Conservation (phyloP, 2,329 filamentous ascomycete species). For the Aspergillus amoenus region DNA sequence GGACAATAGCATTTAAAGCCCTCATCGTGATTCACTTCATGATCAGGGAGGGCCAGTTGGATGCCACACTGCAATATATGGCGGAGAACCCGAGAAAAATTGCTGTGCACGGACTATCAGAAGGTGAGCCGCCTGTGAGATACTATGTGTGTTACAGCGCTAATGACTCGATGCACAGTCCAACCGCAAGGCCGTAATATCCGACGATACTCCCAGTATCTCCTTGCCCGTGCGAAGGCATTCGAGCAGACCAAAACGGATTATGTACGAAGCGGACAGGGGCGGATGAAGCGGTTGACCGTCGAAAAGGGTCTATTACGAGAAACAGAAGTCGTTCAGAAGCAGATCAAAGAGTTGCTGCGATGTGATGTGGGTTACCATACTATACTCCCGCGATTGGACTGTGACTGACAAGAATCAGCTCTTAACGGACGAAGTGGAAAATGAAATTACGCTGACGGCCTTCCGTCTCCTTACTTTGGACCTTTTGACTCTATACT, state of each 20-base stretch:
- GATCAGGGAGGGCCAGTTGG: constrained; percentile 90
- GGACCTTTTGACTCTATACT: constrained; percentile 85
- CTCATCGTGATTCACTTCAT: constrained; percentile 95
- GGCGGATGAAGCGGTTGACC: constrained; percentile 77
- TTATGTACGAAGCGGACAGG: constrained; percentile 81
- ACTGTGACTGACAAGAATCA: constrained; percentile 38
- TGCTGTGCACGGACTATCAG: constrained; percentile 85
- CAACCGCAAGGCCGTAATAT: constrained; percentile 96
- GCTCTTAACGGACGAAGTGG: constrained; percentile 83
- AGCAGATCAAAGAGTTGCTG: constrained; percentile 79
- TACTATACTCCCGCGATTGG: neutral
- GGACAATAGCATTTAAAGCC: constrained; percentile 99
- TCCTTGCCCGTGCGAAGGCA: constrained; percentile 76
- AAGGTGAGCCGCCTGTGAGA: constrained; percentile 62
- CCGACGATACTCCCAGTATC: constrained; percentile 83
- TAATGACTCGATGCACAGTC: constrained; percentile 55
- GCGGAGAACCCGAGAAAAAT: constrained; percentile 79
- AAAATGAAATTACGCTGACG: constrained; percentile 95
- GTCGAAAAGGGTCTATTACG: constrained; percentile 90
- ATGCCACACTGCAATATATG: constrained; percentile 83
- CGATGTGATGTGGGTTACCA: constrained; percentile 75
- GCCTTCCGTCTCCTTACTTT: constrained; percentile 89
- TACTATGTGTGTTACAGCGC: constrained; percentile 19
- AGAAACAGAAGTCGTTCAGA: constrained; percentile 88
- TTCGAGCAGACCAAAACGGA: constrained; percentile 84